Conservation (phyloP, 2,329 filamentous ascomycete genomes). For the Aspergillus piperis region DNA sequence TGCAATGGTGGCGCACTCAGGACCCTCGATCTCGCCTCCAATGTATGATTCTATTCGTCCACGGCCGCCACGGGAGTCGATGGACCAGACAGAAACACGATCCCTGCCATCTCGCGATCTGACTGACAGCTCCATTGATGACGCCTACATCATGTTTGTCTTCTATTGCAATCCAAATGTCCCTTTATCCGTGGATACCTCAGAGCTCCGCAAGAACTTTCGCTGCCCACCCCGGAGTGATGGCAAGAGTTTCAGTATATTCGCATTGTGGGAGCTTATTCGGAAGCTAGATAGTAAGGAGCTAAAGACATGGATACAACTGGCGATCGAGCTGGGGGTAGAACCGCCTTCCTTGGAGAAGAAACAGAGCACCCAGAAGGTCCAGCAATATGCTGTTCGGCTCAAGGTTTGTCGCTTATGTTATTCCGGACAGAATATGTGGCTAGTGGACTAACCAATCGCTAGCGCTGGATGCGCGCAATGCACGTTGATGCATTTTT, state of each 20-base stretch:
- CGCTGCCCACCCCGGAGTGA: slow-evolving; percentile 80
- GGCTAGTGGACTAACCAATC: background rate
- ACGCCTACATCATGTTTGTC: slow-evolving; percentile 82
- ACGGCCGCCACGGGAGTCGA: slow-evolving; percentile 31
- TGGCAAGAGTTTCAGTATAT: slow-evolving; percentile 81
- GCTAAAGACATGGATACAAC: slow-evolving; percentile 88
- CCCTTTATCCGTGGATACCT: slow-evolving; percentile 67
- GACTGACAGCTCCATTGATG: slow-evolving; percentile 70
- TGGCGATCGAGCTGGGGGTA: slow-evolving; percentile 84
- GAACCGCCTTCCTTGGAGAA: slow-evolving; percentile 79
- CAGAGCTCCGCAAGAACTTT: slow-evolving; percentile 73
- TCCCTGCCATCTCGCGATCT: slow-evolving; percentile 68
- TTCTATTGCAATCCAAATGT: slow-evolving; percentile 88
- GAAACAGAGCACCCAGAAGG: slow-evolving; percentile 86
- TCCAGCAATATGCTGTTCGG: slow-evolving; percentile 90
- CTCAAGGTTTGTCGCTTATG: slow-evolving; percentile 66
- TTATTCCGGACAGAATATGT: background rate
- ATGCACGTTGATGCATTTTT: slow-evolving; percentile 97
- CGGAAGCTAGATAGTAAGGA: slow-evolving; percentile 76
- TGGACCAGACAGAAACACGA: slow-evolving; percentile 50
- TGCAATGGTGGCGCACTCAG: slow-evolving; percentile 29
- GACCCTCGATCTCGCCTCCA: slow-evolving; percentile 45
- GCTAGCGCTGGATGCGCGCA: slow-evolving; percentile 89
- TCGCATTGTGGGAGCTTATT: slow-evolving; percentile 74
- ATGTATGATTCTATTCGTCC: slow-evolving; percentile 35